phyloP scores from a whole-genome alignment of 441 rosid species.

The Corymbia citriodora region DNA sequence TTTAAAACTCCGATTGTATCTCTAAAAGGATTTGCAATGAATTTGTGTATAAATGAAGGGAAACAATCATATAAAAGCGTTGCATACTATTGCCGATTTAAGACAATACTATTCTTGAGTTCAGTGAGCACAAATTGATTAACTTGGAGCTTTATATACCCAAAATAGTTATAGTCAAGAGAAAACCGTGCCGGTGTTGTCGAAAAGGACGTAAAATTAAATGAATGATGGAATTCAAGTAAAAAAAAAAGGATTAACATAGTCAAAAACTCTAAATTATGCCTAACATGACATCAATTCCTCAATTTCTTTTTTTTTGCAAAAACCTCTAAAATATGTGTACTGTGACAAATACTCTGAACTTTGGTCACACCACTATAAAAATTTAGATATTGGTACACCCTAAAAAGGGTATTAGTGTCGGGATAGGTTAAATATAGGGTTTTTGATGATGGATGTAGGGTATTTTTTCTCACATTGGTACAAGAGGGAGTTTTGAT shows the following conservation, averaged over 20 bases:
- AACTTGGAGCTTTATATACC: not conserved
- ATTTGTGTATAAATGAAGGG: not conserved
- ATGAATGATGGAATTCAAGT: not conserved
- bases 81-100: not conserved
- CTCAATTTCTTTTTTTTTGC: not conserved
- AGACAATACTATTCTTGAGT: not conserved
- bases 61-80: not conserved
- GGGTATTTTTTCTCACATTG: not conserved
- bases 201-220: no score
- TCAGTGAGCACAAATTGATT: not conserved
- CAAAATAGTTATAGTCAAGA: not conserved
- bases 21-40: not conserved
- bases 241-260: no score
- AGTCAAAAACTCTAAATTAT: not conserved
- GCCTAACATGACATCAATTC: not conserved
- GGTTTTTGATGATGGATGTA: no score
- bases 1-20: not conserved
- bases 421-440: not conserved
- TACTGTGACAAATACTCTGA: not conserved
- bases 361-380: not conserved
- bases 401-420: rapidly evolving
- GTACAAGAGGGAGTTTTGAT: not conserved
- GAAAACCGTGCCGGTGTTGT: not conserved
- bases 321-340: not conserved
- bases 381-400: not conserved